phyloP scores from a whole-genome alignment of 164 flowering plant genomes.

The Tetracentron sinense region DNA sequence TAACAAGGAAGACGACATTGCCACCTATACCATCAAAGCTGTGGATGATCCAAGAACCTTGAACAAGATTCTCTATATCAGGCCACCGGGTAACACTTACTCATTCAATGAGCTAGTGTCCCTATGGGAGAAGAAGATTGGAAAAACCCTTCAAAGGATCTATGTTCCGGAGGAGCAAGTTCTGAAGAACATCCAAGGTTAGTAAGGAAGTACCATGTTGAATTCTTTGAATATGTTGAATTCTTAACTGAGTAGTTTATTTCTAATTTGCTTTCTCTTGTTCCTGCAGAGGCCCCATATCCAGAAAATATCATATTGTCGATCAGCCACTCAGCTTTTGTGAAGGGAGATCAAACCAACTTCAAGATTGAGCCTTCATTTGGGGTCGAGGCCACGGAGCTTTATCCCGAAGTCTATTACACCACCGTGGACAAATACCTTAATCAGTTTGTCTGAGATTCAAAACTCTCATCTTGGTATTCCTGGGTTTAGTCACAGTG shows the following conservation, averaged over 20 bases:
- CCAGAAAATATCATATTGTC: slow-evolving; percentile 18
- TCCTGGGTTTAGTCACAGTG: background rate
- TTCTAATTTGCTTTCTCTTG: background rate
- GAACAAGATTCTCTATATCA: slow-evolving; percentile 34
- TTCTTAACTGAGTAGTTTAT: no score
- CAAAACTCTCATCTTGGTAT: no score
- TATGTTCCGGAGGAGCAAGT: slow-evolving; percentile 35
- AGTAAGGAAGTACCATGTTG: background rate
- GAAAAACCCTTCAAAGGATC: slow-evolving; percentile 22
- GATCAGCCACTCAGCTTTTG: slow-evolving; percentile 24
- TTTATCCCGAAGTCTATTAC: slow-evolving; percentile 54
- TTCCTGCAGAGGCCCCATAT: slow-evolving; percentile 19
- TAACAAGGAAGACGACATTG: slow-evolving; percentile 35
- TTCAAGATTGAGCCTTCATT: slow-evolving; percentile 35
- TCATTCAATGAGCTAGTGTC: slow-evolving; percentile 34
- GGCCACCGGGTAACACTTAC: slow-evolving; percentile 22
- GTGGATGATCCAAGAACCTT: slow-evolving; percentile 37
- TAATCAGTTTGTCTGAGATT: slow-evolving; percentile 33
- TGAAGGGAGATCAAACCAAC: slow-evolving; percentile 36
- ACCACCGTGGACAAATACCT: slow-evolving; percentile 49
- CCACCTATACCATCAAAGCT: slow-evolving; percentile 29
- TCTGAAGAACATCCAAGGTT: slow-evolving; percentile 32
- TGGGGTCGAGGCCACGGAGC: slow-evolving; percentile 52
- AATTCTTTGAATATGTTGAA: background rate
- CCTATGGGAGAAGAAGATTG: slow-evolving; percentile 40